Evolutionary conservation across 164 flowering plant species (phyloP).

Genomic region (Dillenia turbinata): DNA sequence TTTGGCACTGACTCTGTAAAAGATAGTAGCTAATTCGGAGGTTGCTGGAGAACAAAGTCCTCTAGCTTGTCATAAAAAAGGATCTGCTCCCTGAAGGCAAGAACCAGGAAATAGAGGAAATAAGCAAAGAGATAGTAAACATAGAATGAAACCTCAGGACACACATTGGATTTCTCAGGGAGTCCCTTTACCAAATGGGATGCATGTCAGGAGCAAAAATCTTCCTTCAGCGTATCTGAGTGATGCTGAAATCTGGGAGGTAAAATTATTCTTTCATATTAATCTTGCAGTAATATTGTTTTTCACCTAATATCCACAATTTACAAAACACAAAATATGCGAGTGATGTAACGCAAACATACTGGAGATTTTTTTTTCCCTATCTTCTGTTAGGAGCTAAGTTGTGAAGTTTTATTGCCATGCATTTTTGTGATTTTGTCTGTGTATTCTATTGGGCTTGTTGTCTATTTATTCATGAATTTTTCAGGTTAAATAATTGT

Average conservation of each 20-base stretch:
- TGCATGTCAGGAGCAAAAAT: conserved; percentile 15
- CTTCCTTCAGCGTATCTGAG: conserved; percentile 26
- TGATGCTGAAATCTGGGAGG: conserved; percentile 65
- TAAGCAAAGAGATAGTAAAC: conserved; percentile 24
- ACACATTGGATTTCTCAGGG: conserved; percentile 3
- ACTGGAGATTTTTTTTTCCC: background rate
- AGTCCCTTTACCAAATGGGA: conserved; percentile 26
- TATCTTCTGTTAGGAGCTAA: background rate
- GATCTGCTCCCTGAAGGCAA: conserved; percentile 19
- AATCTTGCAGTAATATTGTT: background rate
- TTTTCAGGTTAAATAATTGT: conserved; percentile 64
- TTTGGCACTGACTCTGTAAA: conserved; percentile 8
- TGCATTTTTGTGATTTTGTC: background rate
- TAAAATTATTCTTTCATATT: conserved; percentile 16
- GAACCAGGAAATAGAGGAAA: conserved; percentile 21
- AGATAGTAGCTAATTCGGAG: conserved; percentile 23
- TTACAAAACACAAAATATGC: background rate
- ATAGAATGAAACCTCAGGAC: conserved; percentile 13
- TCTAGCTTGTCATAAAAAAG: conserved; percentile 25
- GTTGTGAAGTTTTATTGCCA: background rate
- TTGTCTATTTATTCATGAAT: conserved; percentile 7
- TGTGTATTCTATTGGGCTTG: conserved; percentile 2
- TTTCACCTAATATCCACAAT: background rate
- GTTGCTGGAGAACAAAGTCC: conserved; percentile 19
- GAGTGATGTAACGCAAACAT: no score